Conservation (phyloP, 2,329 filamentous ascomycete species). For the Pseudocercospora musae region DNA sequence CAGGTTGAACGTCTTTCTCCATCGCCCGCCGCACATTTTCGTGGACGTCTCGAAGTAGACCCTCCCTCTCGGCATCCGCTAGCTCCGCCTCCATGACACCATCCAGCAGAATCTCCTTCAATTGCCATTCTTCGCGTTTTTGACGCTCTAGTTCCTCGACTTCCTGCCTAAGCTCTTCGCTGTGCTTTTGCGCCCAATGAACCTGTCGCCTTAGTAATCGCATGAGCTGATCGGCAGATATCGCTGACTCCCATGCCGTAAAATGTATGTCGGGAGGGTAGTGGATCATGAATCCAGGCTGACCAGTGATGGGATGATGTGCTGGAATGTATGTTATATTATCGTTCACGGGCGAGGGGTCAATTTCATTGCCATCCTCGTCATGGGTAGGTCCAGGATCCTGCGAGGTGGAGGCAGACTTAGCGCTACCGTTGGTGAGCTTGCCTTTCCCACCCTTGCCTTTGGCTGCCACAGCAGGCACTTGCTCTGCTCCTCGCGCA, state of each 20-base stretch:
- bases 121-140: constrained; percentile 70
- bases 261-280: constrained; percentile 60
- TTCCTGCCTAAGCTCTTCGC: constrained; percentile 61
- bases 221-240: constrained; percentile 66
- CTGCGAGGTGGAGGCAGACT: constrained; percentile 22
- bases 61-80: constrained; percentile 41
- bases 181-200: constrained; percentile 68
- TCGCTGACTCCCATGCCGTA: constrained; percentile 60
- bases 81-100: constrained; percentile 70
- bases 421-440: constrained; percentile 36
- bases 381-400: constrained; percentile 29
- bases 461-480: constrained; percentile 49
- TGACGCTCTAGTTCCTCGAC: constrained; percentile 63
- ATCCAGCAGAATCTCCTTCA: constrained; percentile 75
- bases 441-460: constrained; percentile 46
- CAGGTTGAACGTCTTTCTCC: constrained; percentile 37
- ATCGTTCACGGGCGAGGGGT: constrained; percentile 46
- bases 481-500: constrained; percentile 65
- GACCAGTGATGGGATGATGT: constrained; percentile 58
- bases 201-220: constrained; percentile 61
- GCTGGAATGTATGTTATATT: constrained; percentile 59
- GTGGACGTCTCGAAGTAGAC: constrained; percentile 35
- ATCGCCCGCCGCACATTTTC: constrained; percentile 35
- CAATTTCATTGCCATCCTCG: constrained; percentile 32
- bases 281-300: constrained; percentile 47